A percentile compares a stretch with the other conserved stretches of the same genome.
These are phyloP conservation scores for Stephania yunnanensis DNA, from an alignment of 164 flowering plant species.

Conservation along the genomic window DNA sequence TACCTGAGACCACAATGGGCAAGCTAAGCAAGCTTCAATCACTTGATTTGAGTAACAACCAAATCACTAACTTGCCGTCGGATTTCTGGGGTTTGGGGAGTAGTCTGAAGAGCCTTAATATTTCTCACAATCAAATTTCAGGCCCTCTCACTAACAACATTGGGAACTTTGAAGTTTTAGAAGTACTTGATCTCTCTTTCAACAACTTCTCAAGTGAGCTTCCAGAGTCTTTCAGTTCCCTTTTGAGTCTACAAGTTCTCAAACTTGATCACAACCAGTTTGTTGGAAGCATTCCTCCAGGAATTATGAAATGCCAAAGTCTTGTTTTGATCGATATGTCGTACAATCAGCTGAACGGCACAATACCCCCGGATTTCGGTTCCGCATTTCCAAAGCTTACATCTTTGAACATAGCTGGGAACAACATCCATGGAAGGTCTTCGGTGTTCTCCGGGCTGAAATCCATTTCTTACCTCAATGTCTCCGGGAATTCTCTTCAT, in stretches of 20 bases:
- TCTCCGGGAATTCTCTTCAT: conserved; percentile 60
- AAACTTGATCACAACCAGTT: conserved; percentile 50
- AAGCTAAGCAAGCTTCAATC: conserved; percentile 57
- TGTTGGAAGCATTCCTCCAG: conserved; percentile 39
- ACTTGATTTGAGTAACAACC: conserved; percentile 78
- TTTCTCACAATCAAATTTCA: conserved; percentile 57
- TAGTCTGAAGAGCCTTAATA: conserved; percentile 46
- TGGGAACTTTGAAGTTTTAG: conserved; percentile 63
- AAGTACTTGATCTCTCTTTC: conserved; percentile 56
- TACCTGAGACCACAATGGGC: conserved; percentile 85
- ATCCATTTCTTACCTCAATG: conserved; percentile 47
- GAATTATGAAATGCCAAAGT: conserved; percentile 42
- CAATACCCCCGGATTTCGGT: conserved; percentile 56
- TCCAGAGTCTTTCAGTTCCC: conserved; percentile 56
- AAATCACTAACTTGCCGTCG: conserved; percentile 57
- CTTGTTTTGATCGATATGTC: conserved; percentile 57
- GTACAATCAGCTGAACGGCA: conserved; percentile 44
- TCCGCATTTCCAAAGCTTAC: conserved; percentile 57
- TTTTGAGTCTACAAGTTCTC: conserved; percentile 39
- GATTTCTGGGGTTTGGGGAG: conserved; percentile 76
- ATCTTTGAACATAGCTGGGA: conserved; percentile 58
- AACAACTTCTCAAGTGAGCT: conserved; percentile 56
- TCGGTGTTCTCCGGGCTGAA: conserved; percentile 48
- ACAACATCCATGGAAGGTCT: conserved; percentile 48
- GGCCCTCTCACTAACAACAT: conserved; percentile 59